Evolutionary conservation across 176 grass and related monocot species (phyloP), one percentile per base, ranked within the genome.

Genomic region (Eragrostis nindensis): DNA sequence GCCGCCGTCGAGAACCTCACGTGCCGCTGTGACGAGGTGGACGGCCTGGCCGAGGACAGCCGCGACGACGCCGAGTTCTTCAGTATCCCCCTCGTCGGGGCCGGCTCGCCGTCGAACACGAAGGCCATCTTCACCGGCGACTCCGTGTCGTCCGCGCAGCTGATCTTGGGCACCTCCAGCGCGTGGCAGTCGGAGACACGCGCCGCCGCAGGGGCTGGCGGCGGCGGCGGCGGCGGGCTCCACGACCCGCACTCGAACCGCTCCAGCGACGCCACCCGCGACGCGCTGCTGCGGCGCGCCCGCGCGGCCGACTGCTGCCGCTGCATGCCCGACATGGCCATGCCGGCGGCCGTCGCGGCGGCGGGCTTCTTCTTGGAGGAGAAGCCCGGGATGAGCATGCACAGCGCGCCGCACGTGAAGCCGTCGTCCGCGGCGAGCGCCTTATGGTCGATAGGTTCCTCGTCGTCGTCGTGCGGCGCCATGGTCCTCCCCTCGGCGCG

Each of bases 1-100:
- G 74, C 46, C 4, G 85, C 88, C 2, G 85, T 87, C 30, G 94
- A 97, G 79, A 97, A 97, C 74, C 94, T 90, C 14, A 94, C 92
- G 44, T 89, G 94, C 47, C 92, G 83, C 77, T 90, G 91, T 56
- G 92, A 97, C 71, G 80, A 60, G 63, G 85, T 87, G 18, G 90
- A 94, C 22, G 54, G 41, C 79, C 91, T 88, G 11, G 75, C 71
- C 46, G 91, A 70, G 30, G 80, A 82, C 52, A 85, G 74, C 27
- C 79, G 82, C 59, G 81, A 71, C 39, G 91, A 94, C 32, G 81
- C 66, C 70, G 85, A 88, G 80, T 94, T 97, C 89, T 88, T 94
- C 45, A 97, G 87, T 7, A 91, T 74, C 0, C 91, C 87, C 82
- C 68, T 83, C 82, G 32, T 67, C 30, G 62, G 45, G 7, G 77